These are phyloP conservation scores for Ceriops zippeliana DNA, from an alignment of 345 rosid genomes.

Conservation along the genomic window DNA sequence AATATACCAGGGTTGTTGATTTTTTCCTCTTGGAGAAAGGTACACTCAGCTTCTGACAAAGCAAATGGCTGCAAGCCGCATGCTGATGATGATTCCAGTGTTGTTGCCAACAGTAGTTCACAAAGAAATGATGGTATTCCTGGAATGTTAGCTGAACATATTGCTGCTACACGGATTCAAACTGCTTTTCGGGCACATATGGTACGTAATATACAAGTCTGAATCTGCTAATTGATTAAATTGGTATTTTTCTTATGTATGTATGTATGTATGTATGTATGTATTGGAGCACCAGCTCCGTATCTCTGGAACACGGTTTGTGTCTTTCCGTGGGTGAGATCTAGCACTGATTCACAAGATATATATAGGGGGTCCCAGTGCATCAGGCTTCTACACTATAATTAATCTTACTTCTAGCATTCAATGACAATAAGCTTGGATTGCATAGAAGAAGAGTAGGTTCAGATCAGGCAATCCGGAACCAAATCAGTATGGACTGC, in stretches of 20 bases:
- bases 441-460: no score
- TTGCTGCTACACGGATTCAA: constrained; percentile 58
- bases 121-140: constrained; percentile 1
- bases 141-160: constrained; percentile 22
- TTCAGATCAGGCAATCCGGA: no score
- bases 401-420: no score
- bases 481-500: no score
- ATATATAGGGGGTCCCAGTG: no score
- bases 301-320: no score
- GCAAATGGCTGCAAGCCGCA: constrained; percentile 31
- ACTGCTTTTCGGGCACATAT: constrained; percentile 53
- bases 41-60: constrained; percentile 38
- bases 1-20: neutral
- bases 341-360: no score
- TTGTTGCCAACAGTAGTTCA: constrained; percentile 15
- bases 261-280: neutral
- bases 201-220: constrained; percentile 25
- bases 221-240: neutral
- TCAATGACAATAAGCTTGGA: no score
- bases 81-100: constrained; percentile 16
- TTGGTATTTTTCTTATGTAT: neutral
- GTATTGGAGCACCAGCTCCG: neutral
- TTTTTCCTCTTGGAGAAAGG: constrained; percentile 24
- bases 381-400: no score
- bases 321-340: no score